phyloP scores from a whole-genome alignment of 2,329 filamentous ascomycete genomes.

The Monosporascus sp. region DNA sequence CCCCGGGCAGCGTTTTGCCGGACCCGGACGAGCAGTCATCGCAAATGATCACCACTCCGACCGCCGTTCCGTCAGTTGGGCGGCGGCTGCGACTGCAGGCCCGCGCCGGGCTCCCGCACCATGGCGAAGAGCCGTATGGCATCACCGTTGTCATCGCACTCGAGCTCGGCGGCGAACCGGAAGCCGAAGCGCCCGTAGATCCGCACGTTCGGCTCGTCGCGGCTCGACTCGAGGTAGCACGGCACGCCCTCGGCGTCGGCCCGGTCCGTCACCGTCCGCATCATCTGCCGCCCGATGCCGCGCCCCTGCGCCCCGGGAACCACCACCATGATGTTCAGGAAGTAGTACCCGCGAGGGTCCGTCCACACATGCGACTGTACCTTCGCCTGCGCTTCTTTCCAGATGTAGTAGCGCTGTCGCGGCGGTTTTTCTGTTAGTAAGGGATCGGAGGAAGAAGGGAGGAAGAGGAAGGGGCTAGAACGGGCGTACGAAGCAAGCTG shows the following conservation, averaged over 20 bases:
- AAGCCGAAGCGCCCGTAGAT: conserved; percentile 71
- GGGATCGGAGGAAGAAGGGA: background rate
- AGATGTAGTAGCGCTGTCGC: conserved; percentile 60
- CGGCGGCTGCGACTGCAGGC: conserved; percentile 7
- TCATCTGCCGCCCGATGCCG: conserved; percentile 60
- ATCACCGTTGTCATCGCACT: conserved; percentile 53
- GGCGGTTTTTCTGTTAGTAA: background rate
- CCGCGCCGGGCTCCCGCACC: conserved; percentile 34
- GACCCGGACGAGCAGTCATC: too few species aligned
- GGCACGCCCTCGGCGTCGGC: conserved; percentile 59
- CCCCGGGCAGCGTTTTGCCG: too few species aligned
- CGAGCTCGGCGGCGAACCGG: conserved; percentile 56
- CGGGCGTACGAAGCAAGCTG: background rate
- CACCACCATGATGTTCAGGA: conserved; percentile 71
- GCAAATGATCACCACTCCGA: too few species aligned
- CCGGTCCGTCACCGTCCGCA: conserved; percentile 55
- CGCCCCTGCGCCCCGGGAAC: conserved; percentile 58
- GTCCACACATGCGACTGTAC: conserved; percentile 60
- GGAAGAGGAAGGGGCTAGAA: background rate
- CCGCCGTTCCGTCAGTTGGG: background rate
- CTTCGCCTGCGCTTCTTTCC: conserved; percentile 60
- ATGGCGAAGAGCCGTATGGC: conserved; percentile 46
- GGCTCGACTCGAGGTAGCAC: conserved; percentile 68
- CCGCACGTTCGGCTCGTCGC: conserved; percentile 60
- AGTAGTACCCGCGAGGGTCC: conserved; percentile 64